Conservation (phyloP, 2,329 filamentous ascomycete species). For the Fusarium citri region DNA sequence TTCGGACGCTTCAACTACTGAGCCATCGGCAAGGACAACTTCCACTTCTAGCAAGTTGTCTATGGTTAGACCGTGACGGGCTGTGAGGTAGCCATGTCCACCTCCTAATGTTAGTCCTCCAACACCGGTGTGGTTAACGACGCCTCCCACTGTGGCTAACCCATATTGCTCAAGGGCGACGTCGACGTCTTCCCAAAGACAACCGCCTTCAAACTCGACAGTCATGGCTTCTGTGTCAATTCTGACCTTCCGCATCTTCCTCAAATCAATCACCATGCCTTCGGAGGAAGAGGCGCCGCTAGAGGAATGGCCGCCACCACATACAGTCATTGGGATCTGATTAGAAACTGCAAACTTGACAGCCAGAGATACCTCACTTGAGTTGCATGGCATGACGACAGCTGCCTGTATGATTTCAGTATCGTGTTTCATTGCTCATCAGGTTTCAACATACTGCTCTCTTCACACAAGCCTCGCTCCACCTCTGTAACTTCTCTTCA, state of each 20-base stretch:
- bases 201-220: constrained; percentile 62
- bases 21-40: constrained; percentile 55
- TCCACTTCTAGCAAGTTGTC: constrained; percentile 56
- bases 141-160: constrained; percentile 70
- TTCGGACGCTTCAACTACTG: constrained; percentile 53
- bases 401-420: constrained; percentile 49
- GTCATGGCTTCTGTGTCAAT: constrained; percentile 59
- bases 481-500: constrained; percentile 49
- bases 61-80: constrained; percentile 63
- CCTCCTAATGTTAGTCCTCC: constrained; percentile 69
- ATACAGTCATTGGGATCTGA: constrained; percentile 61
- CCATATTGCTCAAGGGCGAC: constrained; percentile 59
- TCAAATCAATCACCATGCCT: constrained; percentile 66
- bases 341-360: constrained; percentile 46
- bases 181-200: constrained; percentile 66
- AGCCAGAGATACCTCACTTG: constrained; percentile 49
- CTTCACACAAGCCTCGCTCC: constrained; percentile 52
- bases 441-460: constrained; percentile 44
- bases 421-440: not conserved
- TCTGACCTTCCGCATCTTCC: constrained; percentile 60
- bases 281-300: constrained; percentile 61
- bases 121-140: constrained; percentile 71
- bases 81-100: constrained; percentile 68
- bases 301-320: constrained; percentile 67
- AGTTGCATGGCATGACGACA: constrained; percentile 54